Conservation (phyloP, 164 flowering plant species). For the Vitis amurensis region DNA sequence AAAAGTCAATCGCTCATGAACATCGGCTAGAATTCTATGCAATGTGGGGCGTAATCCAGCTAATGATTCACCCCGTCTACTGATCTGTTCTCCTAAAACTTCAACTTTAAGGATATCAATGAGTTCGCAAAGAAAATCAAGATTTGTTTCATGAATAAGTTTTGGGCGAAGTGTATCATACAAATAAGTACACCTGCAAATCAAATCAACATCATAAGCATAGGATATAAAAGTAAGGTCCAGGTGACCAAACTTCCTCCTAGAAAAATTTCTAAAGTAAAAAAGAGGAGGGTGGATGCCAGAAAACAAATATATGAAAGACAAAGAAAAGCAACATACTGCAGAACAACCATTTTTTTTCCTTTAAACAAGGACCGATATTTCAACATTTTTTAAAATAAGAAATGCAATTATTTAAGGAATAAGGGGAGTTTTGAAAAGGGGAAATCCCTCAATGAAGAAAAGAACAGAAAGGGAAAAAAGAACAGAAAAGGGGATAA, state of each 20-base stretch:
- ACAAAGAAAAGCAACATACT: neutral
- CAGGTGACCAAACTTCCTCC: neutral
- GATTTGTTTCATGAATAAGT: conserved; percentile 88
- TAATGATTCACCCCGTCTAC: conserved; percentile 71
- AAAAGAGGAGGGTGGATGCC: neutral
- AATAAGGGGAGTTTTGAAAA: no score
- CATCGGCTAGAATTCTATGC: conserved; percentile 87
- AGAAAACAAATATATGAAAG: neutral
- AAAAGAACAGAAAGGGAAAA: no score
- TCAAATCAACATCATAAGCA: neutral
- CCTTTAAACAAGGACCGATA: no score
- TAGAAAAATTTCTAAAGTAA: neutral
- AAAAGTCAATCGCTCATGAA: conserved; percentile 91
- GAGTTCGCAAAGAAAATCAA: conserved; percentile 93
- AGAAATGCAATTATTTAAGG: no score
- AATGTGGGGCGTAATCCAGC: conserved; percentile 86
- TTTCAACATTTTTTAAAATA: no score
- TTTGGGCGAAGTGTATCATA: conserved; percentile 94
- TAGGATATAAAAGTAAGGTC: neutral
- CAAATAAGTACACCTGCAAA: conserved; percentile 82
- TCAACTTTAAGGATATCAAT: conserved; percentile 95
- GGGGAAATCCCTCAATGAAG: no score
- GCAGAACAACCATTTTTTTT: no score
- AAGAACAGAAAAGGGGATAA: neutral
- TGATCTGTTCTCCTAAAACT: conserved; percentile 85